phyloP scores from a whole-genome alignment of 164 flowering plant species.

The Chimonanthus salicifolius region DNA sequence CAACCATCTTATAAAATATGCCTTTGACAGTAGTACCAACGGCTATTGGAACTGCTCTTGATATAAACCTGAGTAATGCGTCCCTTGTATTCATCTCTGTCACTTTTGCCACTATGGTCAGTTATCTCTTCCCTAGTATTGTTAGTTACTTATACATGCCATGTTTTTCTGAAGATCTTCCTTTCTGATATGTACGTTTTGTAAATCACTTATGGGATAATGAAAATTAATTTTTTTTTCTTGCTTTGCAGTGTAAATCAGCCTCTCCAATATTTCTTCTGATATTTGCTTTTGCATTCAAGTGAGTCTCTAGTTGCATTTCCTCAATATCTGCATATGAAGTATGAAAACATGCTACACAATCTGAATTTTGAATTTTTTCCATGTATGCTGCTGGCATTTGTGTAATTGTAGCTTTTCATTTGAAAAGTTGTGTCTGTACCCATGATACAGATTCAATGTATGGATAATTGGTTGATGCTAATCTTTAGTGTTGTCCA shows the following conservation, averaged over 20 bases:
- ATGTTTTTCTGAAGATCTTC: background rate
- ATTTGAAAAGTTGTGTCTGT: no score
- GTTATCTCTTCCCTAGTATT: conserved; percentile 20
- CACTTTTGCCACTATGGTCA: conserved; percentile 99
- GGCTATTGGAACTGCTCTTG: conserved; percentile 94
- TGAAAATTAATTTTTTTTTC: background rate
- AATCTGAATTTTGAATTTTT: no score
- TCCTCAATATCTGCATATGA: background rate
- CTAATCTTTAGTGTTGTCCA: no score
- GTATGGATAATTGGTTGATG: no score
- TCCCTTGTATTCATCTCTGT: conserved; percentile 97
- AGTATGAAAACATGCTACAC: background rate
- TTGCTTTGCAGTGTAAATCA: conserved; percentile 88
- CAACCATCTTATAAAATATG: conserved; percentile 80
- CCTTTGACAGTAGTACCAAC: conserved; percentile 98
- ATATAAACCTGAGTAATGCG: conserved; percentile 89
- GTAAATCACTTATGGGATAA: background rate
- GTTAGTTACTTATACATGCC: background rate
- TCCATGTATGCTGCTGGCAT: no score
- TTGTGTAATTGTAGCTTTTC: no score
- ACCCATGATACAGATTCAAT: no score
- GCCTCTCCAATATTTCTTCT: conserved; percentile 96
- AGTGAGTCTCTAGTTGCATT: conserved; percentile 35
- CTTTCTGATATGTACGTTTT: background rate
- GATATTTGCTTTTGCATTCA: conserved; percentile 97